phyloP scores from a whole-genome alignment of 352 stramenopile genomes.

The Pythium monospermum region DNA sequence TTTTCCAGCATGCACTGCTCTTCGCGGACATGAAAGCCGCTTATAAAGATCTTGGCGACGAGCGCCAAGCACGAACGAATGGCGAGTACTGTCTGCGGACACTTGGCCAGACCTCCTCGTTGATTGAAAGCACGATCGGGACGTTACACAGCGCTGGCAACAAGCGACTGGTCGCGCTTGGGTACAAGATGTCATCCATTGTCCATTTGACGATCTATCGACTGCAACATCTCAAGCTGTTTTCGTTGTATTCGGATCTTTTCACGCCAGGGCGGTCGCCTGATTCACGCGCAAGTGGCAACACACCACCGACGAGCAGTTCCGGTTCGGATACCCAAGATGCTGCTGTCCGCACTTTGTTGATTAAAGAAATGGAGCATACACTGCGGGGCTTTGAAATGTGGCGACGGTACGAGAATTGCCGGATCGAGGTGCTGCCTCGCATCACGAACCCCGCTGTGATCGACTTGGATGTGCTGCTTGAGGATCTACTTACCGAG shows the following conservation, averaged over 20 bases:
- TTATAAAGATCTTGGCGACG: conserved; percentile 65
- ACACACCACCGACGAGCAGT: conserved; percentile 62
- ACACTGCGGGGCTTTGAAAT: conserved; percentile 84
- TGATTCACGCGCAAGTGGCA: conserved; percentile 61
- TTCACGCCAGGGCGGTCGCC: conserved; percentile 74
- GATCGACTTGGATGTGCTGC: conserved; percentile 59
- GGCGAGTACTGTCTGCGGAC: conserved; percentile 66
- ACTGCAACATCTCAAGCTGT: conserved; percentile 76
- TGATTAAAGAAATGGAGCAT: conserved; percentile 85
- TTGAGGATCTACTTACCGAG: conserved; percentile 66
- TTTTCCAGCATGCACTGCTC: conserved; percentile 79
- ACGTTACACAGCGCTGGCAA: conserved; percentile 56
- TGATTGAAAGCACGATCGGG: conserved; percentile 78
- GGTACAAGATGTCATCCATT: conserved; percentile 80
- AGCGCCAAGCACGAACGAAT: conserved; percentile 49
- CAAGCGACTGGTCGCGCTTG: conserved; percentile 59
- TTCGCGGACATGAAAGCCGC: conserved; percentile 76
- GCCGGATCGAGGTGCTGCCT: conserved; percentile 63
- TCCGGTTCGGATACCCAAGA: conserved; percentile 54
- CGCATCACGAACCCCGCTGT: conserved; percentile 69
- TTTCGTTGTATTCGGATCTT: conserved; percentile 75
- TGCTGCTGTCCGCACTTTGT: conserved; percentile 48
- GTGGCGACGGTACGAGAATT: conserved; percentile 79
- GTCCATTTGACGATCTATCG: conserved; percentile 78
- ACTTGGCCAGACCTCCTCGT: conserved; percentile 63